Evolutionary conservation across 352 stramenopile genomes (phyloP), one percentile per base, ranked within the genome.

Genomic region (Phytophthora cactorum): DNA sequence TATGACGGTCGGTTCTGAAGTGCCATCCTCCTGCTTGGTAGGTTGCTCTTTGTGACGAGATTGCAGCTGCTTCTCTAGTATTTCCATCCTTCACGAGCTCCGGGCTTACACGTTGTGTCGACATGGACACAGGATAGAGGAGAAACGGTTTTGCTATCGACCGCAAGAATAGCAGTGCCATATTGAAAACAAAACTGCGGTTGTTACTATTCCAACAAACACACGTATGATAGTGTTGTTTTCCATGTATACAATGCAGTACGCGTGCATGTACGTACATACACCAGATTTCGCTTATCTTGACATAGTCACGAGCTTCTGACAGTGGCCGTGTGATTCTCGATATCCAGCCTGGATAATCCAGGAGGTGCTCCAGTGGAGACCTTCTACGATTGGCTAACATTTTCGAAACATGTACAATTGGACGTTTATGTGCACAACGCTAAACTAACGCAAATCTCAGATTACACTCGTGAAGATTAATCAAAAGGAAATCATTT

Each of bases 51-150:
- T 49, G 9, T 46, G 50, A 45, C 43, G 41, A 58, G 34, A 38
- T 25, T 58, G 65, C 8, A 56, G 45, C 28, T 65, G 59, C 14
- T 57, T 52, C 39, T 44, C 44, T 9, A 39, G 50, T 46, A 46
- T 45, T 27, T 54, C 47, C 66, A 73, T 66, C 4, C 60, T 74
- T 69, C 41, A 53, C 49, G 39, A 51, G 45, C 14, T 31, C n/a
- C 29, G 1, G 2, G n/a, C 12, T 43, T 43, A 11, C 36, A 12
- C 7, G 36, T 43, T 50, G 27, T 66, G 55, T 47, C 56, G 36
- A 44, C 63, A 59, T 67, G 41, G 39, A 71, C 52, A 43, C 38
- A 62, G 45, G 52, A 50, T 60, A 4, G 3, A 43, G 41, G 11
- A 54, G 47, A 69, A 66, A 73, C 59, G 43, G 27, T 32, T 59